Evolutionary conservation across 257 asterid species (phyloP).

Genomic region (Leonotis leonurus): DNA sequence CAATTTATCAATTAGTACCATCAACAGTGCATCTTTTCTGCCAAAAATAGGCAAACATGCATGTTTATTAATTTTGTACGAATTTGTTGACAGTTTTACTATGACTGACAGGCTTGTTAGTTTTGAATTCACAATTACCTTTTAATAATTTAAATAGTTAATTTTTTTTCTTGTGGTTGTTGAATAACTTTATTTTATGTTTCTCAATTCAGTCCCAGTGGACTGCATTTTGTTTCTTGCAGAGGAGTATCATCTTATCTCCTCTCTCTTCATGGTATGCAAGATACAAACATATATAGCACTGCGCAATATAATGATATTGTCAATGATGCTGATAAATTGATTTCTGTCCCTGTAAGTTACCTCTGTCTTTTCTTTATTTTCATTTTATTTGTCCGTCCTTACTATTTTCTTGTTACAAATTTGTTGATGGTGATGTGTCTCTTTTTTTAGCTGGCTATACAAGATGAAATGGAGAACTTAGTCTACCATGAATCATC

Average conservation of each 20-base stretch:
- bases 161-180: not conserved
- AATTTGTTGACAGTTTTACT: not conserved
- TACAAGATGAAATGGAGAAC: slow-evolving; percentile 33
- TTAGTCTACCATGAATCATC: slow-evolving; percentile 22
- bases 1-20: too few relatives aligned
- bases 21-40: not conserved
- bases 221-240: slow-evolving; percentile 70
- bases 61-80: not conserved
- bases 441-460: slow-evolving; percentile 36
- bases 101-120: not conserved
- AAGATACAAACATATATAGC: slow-evolving; percentile 23
- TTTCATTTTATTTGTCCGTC: not conserved
- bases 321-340: slow-evolving; percentile 20
- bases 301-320: slow-evolving; percentile 21
- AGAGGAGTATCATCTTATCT: slow-evolving; percentile 67
- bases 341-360: slow-evolving; percentile 31
- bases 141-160: not conserved
- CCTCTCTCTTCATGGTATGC: slow-evolving; percentile 48
- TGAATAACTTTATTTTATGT: slow-evolving; percentile 11
- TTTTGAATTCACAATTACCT: not conserved
- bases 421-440: slow-evolving; percentile 18
- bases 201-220: slow-evolving; percentile 65
- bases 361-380: not conserved
- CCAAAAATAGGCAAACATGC: not conserved
- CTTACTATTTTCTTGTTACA: not conserved